Percentiles rank a stretch among this genome's conserved stretches.
phyloP scores from a whole-genome alignment of 2,329 filamentous ascomycete genomes.

The Ambrosiella xylebori region DNA sequence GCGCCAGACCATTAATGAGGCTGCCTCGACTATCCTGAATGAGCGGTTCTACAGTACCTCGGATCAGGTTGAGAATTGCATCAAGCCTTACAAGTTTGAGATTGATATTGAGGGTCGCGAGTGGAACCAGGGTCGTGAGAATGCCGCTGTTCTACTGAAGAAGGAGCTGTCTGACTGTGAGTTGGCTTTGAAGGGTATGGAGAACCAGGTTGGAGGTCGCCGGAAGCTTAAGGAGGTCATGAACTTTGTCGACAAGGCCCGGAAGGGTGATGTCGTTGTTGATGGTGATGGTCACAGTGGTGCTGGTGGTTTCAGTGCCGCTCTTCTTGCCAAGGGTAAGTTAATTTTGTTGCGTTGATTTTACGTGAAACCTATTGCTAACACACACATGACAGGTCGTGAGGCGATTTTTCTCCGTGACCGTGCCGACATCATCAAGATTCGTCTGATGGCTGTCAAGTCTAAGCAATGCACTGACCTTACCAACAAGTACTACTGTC shows the following conservation, averaged over 20 bases:
- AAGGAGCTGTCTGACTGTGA: conserved; percentile 77
- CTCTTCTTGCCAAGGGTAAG: conserved; percentile 65
- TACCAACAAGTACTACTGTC: conserved; percentile 91
- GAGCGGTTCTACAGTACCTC: conserved; percentile 94
- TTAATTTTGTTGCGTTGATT: conserved; percentile 10
- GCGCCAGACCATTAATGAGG: conserved; percentile 79
- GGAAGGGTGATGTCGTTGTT: conserved; percentile 67
- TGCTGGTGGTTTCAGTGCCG: conserved; percentile 82
- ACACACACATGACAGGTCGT: conserved; percentile 39
- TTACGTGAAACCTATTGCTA: conserved; percentile 16
- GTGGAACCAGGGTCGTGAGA: conserved; percentile 73
- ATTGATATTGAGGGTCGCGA: conserved; percentile 87
- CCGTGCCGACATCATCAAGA: conserved; percentile 73
- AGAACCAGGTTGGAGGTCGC: conserved; percentile 60
- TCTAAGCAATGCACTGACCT: conserved; percentile 72
- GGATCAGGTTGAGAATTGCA: conserved; percentile 96
- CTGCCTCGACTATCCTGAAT: conserved; percentile 74
- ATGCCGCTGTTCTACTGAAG: conserved; percentile 65
- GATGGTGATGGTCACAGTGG: conserved; percentile 72
- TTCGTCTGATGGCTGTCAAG: conserved; percentile 75
- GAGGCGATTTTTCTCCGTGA: conserved; percentile 91
- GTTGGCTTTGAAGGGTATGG: conserved; percentile 54
- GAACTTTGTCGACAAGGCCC: conserved; percentile 73
- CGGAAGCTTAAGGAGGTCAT: conserved; percentile 82
- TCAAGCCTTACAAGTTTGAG: conserved; percentile 97